Conservation (phyloP, 2,329 filamentous ascomycete species). For the Raffaelea arxii region DNA sequence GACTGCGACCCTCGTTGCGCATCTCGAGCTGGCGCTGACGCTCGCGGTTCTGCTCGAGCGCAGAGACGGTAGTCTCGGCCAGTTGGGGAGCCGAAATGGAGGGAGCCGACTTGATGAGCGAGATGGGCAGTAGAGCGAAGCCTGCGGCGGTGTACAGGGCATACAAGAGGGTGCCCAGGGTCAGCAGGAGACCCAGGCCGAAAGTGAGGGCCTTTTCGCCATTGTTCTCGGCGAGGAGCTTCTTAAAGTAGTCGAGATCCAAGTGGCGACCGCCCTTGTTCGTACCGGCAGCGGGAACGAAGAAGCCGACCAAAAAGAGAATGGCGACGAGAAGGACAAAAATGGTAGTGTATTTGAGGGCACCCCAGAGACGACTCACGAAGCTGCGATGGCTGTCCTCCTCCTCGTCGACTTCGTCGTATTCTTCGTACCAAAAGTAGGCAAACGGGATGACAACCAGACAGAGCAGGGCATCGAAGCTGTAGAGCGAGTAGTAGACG, state of each 20-base stretch:
- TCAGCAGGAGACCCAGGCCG: slow-evolving; percentile 77
- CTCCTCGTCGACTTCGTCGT: slow-evolving; percentile 76
- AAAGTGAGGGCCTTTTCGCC: slow-evolving; percentile 91
- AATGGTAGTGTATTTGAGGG: slow-evolving; percentile 80
- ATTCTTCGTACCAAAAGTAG: slow-evolving; percentile 98
- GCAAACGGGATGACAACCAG: slow-evolving; percentile 86
- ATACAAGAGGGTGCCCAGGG: slow-evolving; percentile 77
- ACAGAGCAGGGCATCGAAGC: slow-evolving; percentile 81
- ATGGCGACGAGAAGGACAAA: slow-evolving; percentile 74
- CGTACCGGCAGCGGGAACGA: slow-evolving; percentile 70
- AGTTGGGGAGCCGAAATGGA: slow-evolving; percentile 74
- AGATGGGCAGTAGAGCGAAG: slow-evolving; percentile 78
- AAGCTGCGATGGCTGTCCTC: slow-evolving; percentile 69
- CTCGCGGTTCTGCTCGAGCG: slow-evolving; percentile 80
- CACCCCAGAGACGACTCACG: slow-evolving; percentile 65
- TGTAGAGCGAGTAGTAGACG: slow-evolving; percentile 90
- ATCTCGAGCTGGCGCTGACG: slow-evolving; percentile 85
- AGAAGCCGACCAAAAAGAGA: slow-evolving; percentile 87
- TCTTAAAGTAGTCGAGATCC: slow-evolving; percentile 88
- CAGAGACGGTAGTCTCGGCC: slow-evolving; percentile 65
- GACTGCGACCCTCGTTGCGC: slow-evolving; percentile 70
- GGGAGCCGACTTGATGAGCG: slow-evolving; percentile 85
- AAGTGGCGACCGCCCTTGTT: slow-evolving; percentile 49
- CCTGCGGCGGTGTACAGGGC: slow-evolving; percentile 82
- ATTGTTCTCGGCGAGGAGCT: slow-evolving; percentile 72